These are phyloP conservation scores for Mesembryanthemum crystallinum DNA, from an alignment of 148 eudicot genomes.

Conservation along the genomic window DNA sequence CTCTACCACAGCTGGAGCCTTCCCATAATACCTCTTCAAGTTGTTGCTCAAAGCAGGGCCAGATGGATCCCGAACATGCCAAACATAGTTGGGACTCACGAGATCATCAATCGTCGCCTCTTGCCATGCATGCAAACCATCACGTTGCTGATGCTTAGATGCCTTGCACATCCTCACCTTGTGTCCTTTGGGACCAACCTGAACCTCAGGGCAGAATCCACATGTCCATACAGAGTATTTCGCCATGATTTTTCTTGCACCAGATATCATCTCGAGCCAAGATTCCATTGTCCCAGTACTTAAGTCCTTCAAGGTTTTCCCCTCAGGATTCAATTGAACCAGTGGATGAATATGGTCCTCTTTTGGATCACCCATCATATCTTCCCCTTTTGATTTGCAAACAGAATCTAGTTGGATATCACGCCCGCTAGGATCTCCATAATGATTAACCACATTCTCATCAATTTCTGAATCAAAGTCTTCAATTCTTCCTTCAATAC, in stretches of 20 bases:
- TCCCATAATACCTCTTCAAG: slow-evolving; percentile 55
- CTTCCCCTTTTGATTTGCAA: slow-evolving; percentile 5
- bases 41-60: slow-evolving; percentile 44
- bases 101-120: slow-evolving; percentile 61
- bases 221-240: slow-evolving; percentile 61
- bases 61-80: slow-evolving; percentile 50
- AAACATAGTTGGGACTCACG: slow-evolving; percentile 64
- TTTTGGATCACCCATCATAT: slow-evolving; percentile 11
- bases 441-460: slow-evolving; percentile 3
- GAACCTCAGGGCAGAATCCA: slow-evolving; percentile 65
- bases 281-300: slow-evolving; percentile 41
- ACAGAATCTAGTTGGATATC: not conserved
- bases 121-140: slow-evolving; percentile 71
- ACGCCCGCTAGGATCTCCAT: not conserved
- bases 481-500: slow-evolving; percentile 58
- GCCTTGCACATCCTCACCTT: slow-evolving; percentile 66
- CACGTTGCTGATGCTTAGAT: slow-evolving; percentile 60
- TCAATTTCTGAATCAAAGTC: slow-evolving; percentile 44
- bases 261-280: slow-evolving; percentile 62
- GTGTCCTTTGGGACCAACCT: slow-evolving; percentile 70
- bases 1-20: slow-evolving; percentile 65
- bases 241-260: slow-evolving; percentile 51
- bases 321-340: slow-evolving; percentile 13
- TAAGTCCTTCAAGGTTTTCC: slow-evolving; percentile 24
- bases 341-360: slow-evolving; percentile 25